Base-by-base conservation (phyloP, 371 early-diverging fungal species). In the Scutellospora calospora region DNA sequence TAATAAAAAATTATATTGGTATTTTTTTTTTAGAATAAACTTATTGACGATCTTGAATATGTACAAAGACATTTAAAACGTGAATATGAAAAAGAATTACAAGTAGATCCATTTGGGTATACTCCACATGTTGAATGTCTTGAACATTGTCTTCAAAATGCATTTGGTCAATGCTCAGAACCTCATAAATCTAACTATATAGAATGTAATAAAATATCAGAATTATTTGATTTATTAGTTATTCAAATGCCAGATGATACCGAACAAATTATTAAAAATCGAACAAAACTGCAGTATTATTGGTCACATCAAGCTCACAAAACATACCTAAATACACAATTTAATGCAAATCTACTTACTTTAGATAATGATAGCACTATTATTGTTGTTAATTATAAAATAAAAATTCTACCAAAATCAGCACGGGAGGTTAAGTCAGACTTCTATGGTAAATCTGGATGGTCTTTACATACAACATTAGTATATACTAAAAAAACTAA, bases 11-110 rank as follows among this genome's bases (percentile, higher is more conserved):
- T 27, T 27, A 27, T 62, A 51, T 69, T 22, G 22, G n/a, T n/a
- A n/a, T n/a, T n/a, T n/a, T n/a, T n/a, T n/a, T 69, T 18, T 22
- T 69, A 69, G 49, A 38, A 49, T 14, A 3, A 69, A 69, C 11
- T 69, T 31, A 69, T 69, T 49, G 45, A 11, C 16, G 25, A 69
- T 22, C 41, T 69, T 69, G 69, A 69, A 69, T 0, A 12, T 69
- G 20, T 69, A n/a, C 16, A 45, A 25, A 20, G 16, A 0, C 49
- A 69, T 69, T 69, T 69, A 45, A 69, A 69, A 45, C 49, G 27
- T 69, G 49, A 38, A 69, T 69, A 69, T 49, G 49, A 69, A 49
- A 69, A 69, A 69, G 69, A 69, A 49, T 33, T 69, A n/a, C n/a
- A 49, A 45, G 16, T 69, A 0, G 69, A 69, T 49, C 41, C 25